Base-by-base conservation (phyloP, 768 basidiomycete species). In the Tulasnella sp. region DNA sequence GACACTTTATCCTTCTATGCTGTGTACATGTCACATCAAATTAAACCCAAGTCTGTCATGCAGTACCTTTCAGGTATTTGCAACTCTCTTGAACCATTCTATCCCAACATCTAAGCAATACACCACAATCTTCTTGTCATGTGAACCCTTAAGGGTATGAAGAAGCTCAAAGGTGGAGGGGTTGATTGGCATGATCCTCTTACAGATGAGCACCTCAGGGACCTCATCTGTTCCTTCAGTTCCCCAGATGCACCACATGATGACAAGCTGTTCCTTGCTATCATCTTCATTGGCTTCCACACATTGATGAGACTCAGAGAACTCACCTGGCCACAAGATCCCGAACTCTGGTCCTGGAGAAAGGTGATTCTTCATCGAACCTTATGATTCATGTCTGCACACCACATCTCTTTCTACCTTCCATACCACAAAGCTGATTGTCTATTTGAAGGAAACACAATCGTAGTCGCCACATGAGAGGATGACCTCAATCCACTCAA, bases 301-400 rank as follows among this genome's bases (percentile, higher is more conserved):
- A 68, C 61, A 0, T 63, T 74, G 0, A 34, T 67, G 7, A 65
- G 70, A 1, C 63, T 72, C 0, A 70, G 67, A 8, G 70, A 73
- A 48, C 65, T 73, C 1, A 62, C 63, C 19, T 56, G 53, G 47
- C 61, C 65, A 0, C 68, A 73, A 34, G 56, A 66, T 9, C 0
- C 4, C 0, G 19, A 26, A 2, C 50, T 65, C 0, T 65, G 29
- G 9, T 43, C 61, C 15, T 50, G 38, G n/a, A 32, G 53, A 10
- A 65, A 66, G n/a, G 5, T 65, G 1, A 54, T 58, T 2, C 9
- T 23, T 1, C 44, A 56, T 11, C 29, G 11, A 5, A 61, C 68
- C 0, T 51, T 68, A n/a, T 2, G 1, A 0, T 1, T 63, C 11
- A n/a, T n/a, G n/a, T 8, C 11, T 1, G 7, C 38, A 21, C 17